Percentiles rank a stretch among this genome's conserved stretches.
Evolutionary conservation across 306 rosid species (phyloP).

Genomic region (Canavalia gladiata): DNA sequence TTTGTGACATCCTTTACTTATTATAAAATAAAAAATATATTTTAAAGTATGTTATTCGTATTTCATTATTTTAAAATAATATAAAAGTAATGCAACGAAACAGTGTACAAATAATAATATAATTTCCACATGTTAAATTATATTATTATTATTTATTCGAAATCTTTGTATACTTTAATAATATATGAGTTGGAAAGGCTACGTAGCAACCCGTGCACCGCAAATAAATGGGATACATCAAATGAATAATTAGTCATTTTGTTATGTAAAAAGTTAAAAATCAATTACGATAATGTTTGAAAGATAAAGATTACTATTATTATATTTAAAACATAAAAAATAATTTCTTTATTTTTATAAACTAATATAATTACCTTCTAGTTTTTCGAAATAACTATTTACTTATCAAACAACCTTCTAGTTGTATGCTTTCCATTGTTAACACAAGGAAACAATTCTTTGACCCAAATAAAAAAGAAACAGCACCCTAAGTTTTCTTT

Average conservation of each 20-base stretch:
- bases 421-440: too few relatives aligned
- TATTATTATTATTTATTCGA: not conserved
- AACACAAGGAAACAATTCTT: too few relatives aligned
- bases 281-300: too few relatives aligned
- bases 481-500: too few relatives aligned
- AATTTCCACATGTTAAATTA: not conserved
- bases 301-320: too few relatives aligned
- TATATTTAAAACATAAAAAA: too few relatives aligned
- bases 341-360: too few relatives aligned
- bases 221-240: not conserved
- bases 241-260: not conserved
- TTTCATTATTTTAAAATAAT: not conserved
- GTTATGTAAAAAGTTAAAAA: too few relatives aligned
- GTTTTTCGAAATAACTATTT: too few relatives aligned
- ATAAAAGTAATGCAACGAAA: not conserved
- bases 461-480: too few relatives aligned
- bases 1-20: not conserved
- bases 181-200: constrained; percentile 32
- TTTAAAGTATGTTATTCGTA: not conserved
- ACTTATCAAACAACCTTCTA: too few relatives aligned
- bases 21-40: not conserved
- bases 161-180: not conserved
- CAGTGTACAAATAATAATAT: not conserved
- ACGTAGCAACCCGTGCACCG: constrained; percentile 38
- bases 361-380: too few relatives aligned